Evolutionary conservation across 306 rosid species (phyloP), one percentile per base, ranked within the genome.

Genomic region (Vigna mungo): DNA sequence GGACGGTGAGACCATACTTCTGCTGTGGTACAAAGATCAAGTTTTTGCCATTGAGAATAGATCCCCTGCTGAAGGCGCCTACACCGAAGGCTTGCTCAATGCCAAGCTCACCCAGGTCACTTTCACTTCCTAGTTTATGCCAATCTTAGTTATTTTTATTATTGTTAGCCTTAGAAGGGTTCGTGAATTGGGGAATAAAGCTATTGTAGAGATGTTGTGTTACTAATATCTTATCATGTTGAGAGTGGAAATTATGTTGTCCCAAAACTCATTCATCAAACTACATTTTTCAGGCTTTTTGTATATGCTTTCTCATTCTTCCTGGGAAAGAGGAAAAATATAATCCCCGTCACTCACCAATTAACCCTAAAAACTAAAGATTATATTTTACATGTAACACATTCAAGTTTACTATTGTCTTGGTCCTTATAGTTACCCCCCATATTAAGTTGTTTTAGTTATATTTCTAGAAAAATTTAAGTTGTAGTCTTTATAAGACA

Each of bases 41-140:
- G 87, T 94, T 11, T 92, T 75, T 21, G 98, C 98, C 4, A 90
- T 92, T 61, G 98, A 94, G 80, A 94, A 94, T 37, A 67, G 92
- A 67, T 94, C 98, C 27, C 98, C 98, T 76, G 98, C 98, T 54
- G 98, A 94, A 86, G 98, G 98, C 13, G 98, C 98, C 25, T 94
- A 94, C 13, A 84, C 77, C 10, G 98, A 94, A 76, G 98, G 98
- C 6, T 86, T 94, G 83, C 68, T 89, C 76, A 94, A 94, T 84
- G 98, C 97, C 32, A 94, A 94, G 77, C 98, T 94, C 81, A 94
- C 98, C 11, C 87, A 92, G 93, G 98, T 86, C 4, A 20, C 30
- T 30, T 20, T 54, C 60, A 17, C 58, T 8, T 17, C 56, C 23
- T 44, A 44, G 12, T 44, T 4, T 12, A 1, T 44, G 49, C 49